Evolutionary conservation across 345 rosid genomes (phyloP), one percentile per base, ranked within the genome.

Genomic region (Litchi chinensis): DNA sequence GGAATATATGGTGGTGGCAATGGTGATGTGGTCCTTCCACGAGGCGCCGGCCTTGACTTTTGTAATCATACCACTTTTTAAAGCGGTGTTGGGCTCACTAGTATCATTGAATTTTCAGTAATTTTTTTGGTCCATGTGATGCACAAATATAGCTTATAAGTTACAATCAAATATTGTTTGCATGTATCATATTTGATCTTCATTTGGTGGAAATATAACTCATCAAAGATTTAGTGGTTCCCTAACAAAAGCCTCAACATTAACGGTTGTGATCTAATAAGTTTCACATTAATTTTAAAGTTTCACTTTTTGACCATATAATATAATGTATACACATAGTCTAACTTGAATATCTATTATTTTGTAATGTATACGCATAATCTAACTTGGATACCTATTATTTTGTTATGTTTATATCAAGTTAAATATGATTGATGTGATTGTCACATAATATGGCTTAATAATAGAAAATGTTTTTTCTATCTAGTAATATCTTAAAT

Each of bases 171-270:
- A 19, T 2, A n/a, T 57, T 18, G 22, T 57, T 7, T n/a, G 37
- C 16, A 54, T n/a, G 21, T 60, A 60, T 60, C 21, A 60, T 19
- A 39, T 37, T 37, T 67, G 50, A 67, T 40, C 54, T 9, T 18
- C 63, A 18, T 57, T 44, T 18, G 4, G 74, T n/a, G 77, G 70
- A 71, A 39, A 66, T 68, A 10, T 26, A 70, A 65, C 73, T 73
- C 68, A 69, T 57, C 71, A 13, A 21, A 79, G 80, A 81, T 81
- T 84, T 79, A 65, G 79, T 72, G 81, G 87, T 81, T 62, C 81
- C 74, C 66, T 0, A 0, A 5, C 57, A 0, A 22, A 54, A 59
- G 68, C 68, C 59, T 59, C 75, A 10, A 8, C 32, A 84, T 78
- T 73, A 57, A 66, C 69, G 79, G 80, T 54, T 57, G 52, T 22